A percentile compares a stretch with the other conserved stretches of the same genome.
phyloP scores from a whole-genome alignment of 495 filamentous ascomycete species.

The Geoglossum glabrum region DNA sequence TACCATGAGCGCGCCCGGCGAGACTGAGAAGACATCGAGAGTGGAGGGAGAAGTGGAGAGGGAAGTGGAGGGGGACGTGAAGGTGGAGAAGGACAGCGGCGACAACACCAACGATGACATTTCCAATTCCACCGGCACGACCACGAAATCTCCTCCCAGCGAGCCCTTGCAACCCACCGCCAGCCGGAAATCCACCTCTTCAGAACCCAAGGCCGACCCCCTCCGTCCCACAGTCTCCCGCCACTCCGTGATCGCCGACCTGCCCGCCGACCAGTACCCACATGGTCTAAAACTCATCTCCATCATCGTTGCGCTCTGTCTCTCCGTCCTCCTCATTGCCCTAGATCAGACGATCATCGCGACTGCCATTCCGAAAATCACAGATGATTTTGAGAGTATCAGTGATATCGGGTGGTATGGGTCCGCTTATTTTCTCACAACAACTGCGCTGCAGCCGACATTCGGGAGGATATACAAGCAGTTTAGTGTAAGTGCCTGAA shows the following conservation, averaged over 20 bases:
- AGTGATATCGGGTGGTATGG: slow-evolving; percentile 6
- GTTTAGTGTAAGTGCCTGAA: slow-evolving; percentile 26
- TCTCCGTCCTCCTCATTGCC: slow-evolving; percentile 6
- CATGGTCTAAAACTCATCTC: slow-evolving; percentile 3
- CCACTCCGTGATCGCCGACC: slow-evolving; percentile 14
- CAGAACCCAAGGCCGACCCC: slow-evolving; percentile 21
- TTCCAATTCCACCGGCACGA: too few relatives aligned
- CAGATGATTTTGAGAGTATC: slow-evolving; percentile 4
- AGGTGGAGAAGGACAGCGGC: too few relatives aligned
- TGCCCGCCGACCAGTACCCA: slow-evolving; percentile 3
- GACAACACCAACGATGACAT: too few relatives aligned
- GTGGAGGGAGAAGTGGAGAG: too few relatives aligned
- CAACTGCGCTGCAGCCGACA: slow-evolving; percentile 16
- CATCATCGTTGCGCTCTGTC: slow-evolving; percentile 3
- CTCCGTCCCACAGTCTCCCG: slow-evolving; percentile 46
- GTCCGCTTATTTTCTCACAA: slow-evolving; percentile 23
- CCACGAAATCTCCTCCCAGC: too few relatives aligned
- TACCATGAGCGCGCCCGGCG: too few relatives aligned
- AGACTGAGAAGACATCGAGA: too few relatives aligned
- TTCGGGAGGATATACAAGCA: slow-evolving; percentile 6
- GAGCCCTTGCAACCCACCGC: too few relatives aligned
- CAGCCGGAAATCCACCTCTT: too few relatives aligned
- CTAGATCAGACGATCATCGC: slow-evolving; percentile 12
- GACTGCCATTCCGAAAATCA: slow-evolving; percentile 12
- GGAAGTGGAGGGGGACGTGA: too few relatives aligned